phyloP scores from a whole-genome alignment of 257 asterid genomes.

The Hygrophila difformis region DNA sequence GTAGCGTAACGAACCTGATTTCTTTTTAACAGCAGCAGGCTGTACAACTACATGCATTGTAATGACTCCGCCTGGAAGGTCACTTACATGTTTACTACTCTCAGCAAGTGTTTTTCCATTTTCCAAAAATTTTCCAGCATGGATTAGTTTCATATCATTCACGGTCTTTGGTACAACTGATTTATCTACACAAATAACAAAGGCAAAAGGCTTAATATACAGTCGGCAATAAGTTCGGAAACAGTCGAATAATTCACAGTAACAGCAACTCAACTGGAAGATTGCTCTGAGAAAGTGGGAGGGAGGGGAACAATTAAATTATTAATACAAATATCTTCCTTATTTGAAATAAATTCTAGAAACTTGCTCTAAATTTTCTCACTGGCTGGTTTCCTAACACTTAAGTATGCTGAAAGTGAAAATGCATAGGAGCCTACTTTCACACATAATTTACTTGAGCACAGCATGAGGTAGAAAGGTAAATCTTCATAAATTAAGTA shows the following conservation, averaged over 20 bases:
- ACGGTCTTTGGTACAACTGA: slow-evolving; percentile 33
- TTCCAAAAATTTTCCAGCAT: slow-evolving; percentile 45
- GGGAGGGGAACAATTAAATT: background rate
- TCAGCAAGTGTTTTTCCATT: slow-evolving; percentile 49
- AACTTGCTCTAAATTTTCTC: background rate
- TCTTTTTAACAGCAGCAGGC: slow-evolving; percentile 33
- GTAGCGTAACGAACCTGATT: slow-evolving; percentile 26
- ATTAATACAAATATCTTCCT: background rate
- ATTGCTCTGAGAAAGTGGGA: too few relatives aligned
- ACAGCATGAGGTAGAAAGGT: background rate
- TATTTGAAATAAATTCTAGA: background rate
- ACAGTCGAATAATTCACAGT: background rate
- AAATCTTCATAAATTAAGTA: background rate
- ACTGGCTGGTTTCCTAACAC: background rate
- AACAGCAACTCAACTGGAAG: background rate
- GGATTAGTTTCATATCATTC: slow-evolving; percentile 48
- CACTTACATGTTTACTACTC: slow-evolving; percentile 31
- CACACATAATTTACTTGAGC: background rate
- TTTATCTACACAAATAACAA: slow-evolving; percentile 26
- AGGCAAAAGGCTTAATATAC: background rate
- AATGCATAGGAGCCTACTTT: background rate
- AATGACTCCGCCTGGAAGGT: slow-evolving; percentile 38
- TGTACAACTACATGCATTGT: slow-evolving; percentile 66
- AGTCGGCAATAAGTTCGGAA: background rate
- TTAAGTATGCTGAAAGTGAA: too few relatives aligned